Evolutionary conservation across 768 basidiomycete genomes (phyloP).

Genomic region (Tulasnella sp.): DNA sequence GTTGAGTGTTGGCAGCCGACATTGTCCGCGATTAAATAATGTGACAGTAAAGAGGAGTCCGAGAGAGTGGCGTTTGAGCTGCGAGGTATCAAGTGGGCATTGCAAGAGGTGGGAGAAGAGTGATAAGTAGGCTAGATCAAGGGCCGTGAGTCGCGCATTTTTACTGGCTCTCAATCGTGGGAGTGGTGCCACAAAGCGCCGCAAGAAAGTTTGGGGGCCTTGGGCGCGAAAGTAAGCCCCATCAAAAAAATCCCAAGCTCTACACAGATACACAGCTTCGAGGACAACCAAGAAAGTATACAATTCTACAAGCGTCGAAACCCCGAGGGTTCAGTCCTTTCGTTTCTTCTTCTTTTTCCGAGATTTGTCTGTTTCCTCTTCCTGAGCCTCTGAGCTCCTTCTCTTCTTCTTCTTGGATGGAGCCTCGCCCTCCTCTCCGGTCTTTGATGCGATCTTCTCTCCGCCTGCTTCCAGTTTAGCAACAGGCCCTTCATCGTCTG

Average conservation of each 20-base stretch:
- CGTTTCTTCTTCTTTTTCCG: constrained; percentile 3
- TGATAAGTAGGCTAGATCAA: too few relatives aligned
- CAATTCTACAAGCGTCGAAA: neutral
- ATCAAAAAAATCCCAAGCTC: neutral
- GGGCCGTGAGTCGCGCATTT: neutral
- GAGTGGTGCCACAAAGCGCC: neutral
- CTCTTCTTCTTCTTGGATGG: neutral
- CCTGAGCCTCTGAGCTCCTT: neutral
- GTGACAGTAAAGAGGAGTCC: neutral
- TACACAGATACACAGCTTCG: neutral
- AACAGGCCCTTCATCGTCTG: neutral
- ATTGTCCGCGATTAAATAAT: neutral
- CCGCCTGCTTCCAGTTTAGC: neutral
- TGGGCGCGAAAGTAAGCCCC: too few relatives aligned
- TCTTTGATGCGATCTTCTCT: neutral
- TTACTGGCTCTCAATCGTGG: neutral
- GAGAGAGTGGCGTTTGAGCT: neutral
- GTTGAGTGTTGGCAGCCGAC: neutral
- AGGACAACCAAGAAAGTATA: neutral
- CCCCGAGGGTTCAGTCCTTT: neutral
- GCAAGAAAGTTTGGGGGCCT: too few relatives aligned
- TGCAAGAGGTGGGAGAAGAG: neutral
- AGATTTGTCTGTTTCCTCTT: neutral
- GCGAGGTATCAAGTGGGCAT: neutral
- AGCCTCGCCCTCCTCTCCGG: neutral